Evolutionary conservation across 768 basidiomycete genomes (phyloP).

Genomic region (Mycena rosella): DNA sequence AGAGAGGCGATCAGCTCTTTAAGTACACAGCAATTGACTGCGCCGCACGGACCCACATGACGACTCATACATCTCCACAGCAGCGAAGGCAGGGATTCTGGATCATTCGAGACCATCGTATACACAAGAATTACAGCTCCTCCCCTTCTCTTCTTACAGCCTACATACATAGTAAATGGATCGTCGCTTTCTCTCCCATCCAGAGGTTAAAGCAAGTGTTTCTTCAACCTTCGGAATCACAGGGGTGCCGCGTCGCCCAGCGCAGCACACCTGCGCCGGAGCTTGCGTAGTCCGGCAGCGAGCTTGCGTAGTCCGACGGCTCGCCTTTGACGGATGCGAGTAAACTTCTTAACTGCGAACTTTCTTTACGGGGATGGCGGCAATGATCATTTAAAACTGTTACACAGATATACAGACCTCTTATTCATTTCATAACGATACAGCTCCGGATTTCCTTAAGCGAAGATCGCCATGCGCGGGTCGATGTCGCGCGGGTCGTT

Average conservation of each 20-base stretch:
- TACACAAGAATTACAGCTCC: no score
- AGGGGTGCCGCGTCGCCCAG: neutral
- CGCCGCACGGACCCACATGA: slow-evolving; percentile 33
- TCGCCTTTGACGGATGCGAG: no score
- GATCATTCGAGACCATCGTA: slow-evolving; percentile 29
- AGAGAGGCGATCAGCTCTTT: slow-evolving; percentile 6
- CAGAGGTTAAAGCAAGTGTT: no score
- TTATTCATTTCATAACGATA: slow-evolving; percentile 30
- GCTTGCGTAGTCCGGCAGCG: no score
- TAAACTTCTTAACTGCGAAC: no score
- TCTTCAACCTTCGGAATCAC: no score
- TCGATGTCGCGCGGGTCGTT: slow-evolving; percentile 82
- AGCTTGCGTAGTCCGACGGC: no score
- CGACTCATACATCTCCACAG: slow-evolving; percentile 27
- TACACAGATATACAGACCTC: slow-evolving; percentile 2
- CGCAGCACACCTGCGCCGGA: neutral
- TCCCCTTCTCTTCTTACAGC: no score
- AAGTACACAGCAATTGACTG: slow-evolving; percentile 10
- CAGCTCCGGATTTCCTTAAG: slow-evolving; percentile 52
- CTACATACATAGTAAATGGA: no score
- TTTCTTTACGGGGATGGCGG: no score
- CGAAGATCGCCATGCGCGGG: slow-evolving; percentile 76
- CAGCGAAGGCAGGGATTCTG: neutral
- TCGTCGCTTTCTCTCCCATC: no score
- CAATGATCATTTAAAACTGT: slow-evolving; percentile 25